Evolutionary conservation across 768 basidiomycete genomes (phyloP), one percentile per base, ranked within the genome.

Genomic region (Russula abietina): DNA sequence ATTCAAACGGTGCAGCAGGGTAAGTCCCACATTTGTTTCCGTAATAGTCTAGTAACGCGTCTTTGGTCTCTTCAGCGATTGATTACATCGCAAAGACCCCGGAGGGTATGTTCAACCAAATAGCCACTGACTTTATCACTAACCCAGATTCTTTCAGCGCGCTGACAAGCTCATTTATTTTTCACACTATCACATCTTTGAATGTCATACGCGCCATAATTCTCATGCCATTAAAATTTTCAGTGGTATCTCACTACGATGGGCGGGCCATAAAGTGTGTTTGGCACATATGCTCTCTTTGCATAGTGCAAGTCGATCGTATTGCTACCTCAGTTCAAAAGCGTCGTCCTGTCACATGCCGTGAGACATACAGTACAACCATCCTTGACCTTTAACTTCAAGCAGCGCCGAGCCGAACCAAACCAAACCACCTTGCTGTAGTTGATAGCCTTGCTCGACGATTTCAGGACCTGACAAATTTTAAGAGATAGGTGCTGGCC

Each of bases 51-150:
- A 22, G 11, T 48, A 16, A 56, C 39, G 10, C 50, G 36, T 24
- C 43, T 55, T 26, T 57, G 32, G 52, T 54, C 59, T 32, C 65
- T 67, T 16, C 71, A 96, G 94, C 95, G 60, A 91, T 98, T 72
- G 91, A 97, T 74, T 98, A 98, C 73, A 89, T 98, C 75, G 84
- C 83, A 68, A 93, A 93, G 80, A 93, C 93, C 48, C 91, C 91
- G 62, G 91, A 91, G 80, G 91, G 91, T 89, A 52, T 14, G 55
- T 43, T 24, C 28, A 28, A 41, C 38, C 36, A 38, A 26, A 38
- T 30, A 38, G 14, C 30, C 26, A 39, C 51, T 12, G 22, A 32
- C 28, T 55, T 46, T 11, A 30, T 33, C 22, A 63, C 30, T 63
- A n/a, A 59, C 62, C 0, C 26, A 33, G 45, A 4, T 36, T 56